Evolutionary conservation across 768 basidiomycete genomes (phyloP).

Genomic region (Amanita muscaria): DNA sequence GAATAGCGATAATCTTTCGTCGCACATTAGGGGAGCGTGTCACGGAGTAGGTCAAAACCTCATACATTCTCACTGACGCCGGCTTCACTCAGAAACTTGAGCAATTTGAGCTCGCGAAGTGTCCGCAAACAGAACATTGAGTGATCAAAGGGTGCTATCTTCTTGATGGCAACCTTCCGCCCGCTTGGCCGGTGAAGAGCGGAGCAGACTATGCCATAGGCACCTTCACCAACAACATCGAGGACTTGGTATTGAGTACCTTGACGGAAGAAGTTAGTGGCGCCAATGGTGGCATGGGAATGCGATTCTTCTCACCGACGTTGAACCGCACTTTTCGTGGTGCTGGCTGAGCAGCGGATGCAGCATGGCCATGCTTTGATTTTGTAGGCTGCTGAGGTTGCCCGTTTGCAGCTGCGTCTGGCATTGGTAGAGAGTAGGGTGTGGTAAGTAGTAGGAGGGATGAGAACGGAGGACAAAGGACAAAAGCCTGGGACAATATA

Average conservation of each 20-base stretch:
- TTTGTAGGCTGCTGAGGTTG: conserved; percentile 22
- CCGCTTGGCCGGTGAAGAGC: conserved; percentile 81
- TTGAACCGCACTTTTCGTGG: conserved; percentile 86
- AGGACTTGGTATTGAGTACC: conserved; percentile 78
- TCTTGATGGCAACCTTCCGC: conserved; percentile 94
- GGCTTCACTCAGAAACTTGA: conserved; percentile 79
- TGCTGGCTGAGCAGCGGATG: conserved; percentile 37
- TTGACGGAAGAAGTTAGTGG: conserved; percentile 13
- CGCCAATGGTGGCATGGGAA: background rate
- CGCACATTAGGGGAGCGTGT: conserved; percentile 4
- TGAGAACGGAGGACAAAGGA: conserved; percentile 13
- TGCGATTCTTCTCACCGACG: conserved; percentile 44
- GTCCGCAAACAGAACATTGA: conserved; percentile 91
- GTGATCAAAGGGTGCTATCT: conserved; percentile 92
- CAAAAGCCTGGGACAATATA: conserved; percentile 14
- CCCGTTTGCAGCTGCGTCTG: conserved; percentile 17
- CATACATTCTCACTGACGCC: conserved; percentile 84
- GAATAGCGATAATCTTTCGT: conserved; percentile 74
- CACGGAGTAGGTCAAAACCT: conserved; percentile 6
- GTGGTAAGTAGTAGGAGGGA: conserved; percentile 10
- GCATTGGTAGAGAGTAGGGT: conserved; percentile 17
- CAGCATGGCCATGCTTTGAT: conserved; percentile 31
- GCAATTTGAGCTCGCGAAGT: conserved; percentile 77
- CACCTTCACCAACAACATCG: conserved; percentile 84
- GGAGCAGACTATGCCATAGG: conserved; percentile 93